Evolutionary conservation across 2,329 filamentous ascomycete genomes (phyloP), one percentile per base, ranked within the genome.

Genomic region (Nigrospora osmanthi): DNA sequence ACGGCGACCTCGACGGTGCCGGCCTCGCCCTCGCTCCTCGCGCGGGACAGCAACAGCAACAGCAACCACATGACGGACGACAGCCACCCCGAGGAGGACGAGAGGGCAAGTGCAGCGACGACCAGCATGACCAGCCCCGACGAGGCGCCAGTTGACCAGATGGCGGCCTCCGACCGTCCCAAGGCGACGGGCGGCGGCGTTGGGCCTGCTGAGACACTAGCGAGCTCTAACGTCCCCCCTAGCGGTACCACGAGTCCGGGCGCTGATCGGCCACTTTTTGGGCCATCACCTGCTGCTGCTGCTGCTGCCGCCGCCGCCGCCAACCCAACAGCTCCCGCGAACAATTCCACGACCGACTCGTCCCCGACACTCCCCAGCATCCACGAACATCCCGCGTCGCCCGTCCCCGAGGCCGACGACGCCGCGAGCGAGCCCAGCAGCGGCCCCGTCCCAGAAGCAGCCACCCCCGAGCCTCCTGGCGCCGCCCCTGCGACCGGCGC

Each of bases 211-310:
- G 40, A 47, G 45, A 51, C 43, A 40, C 43, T 49, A 44, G 44
- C 51, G 38, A 53, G 47, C 42, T 43, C 48, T 47, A 49, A 52
- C 42, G 42, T 34, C 33, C 44, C 43, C 28, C 30, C 52, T 50
- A 55, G 48, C 47, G 47, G 49, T 50, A 44, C 40, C 47, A 48
- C 46, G 16, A 37, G 41, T 43, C 45, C 47, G 4, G 62, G 57
- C 44, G 66, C 57, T 47, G 66, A 69, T 66, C 65, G 59, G 52
- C 65, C 55, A 33, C 47, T 36, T 49, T 53, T 44, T 47, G 48
- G 51, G 49, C 47, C 53, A 49, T 43, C 47, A 41, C 45, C 52
- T 40, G 32, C 47, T 13, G 33, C 47, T 42, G 40, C 40, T 23
- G 28, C n/a, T n/a, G n/a, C n/a, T n/a, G n/a, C n/a, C n/a, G n/a